Evolutionary conservation across 768 basidiomycete species (phyloP), one percentile per base, ranked within the genome.

Genomic region (Collybia nuda): DNA sequence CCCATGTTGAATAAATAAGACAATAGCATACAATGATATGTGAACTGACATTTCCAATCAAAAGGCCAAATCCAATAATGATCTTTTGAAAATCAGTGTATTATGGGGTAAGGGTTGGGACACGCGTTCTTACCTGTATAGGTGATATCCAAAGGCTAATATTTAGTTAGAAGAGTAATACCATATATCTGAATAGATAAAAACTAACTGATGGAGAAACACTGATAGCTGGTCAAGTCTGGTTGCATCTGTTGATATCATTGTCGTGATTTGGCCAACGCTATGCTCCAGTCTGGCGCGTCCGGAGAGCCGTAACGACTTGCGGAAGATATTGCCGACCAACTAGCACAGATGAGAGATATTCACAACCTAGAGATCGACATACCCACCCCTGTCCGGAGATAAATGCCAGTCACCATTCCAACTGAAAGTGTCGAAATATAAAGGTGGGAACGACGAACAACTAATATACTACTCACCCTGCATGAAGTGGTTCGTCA

Each of bases 61-160:
- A 72, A 5, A 90, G 74, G 1, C 77, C 85, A 14, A 86, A 67
- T 1, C 81, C 82, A 41, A 86, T 75, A 6, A 75, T 61, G 40
- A 87, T 74, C 75, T 81, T 23, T 8, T 39, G 18, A 3, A 40
- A 1, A 40, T 43, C 14, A 42, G 24, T 17, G 14, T 1, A 18
- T 14, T 39, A n/a, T n/a, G n/a, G 28, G 32, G 32, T 4, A 32
- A 9, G 32, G 32, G 14, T 32, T 32, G 6, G 12, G 8, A 17
- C 24, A 2, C 19, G n/a, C 43, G 18, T 9, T 32, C 44, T 19
- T 49, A 67, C 63, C 55, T 65, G 66, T 36, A 67, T 65, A 4
- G 67, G 67, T 15, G 67, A 54, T 28, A 66, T 58, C 67, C 68
- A 70, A n/a, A 67, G 50, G 49, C 67, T 68, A 29, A 35, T 28